Percentiles rank a stretch among this genome's conserved stretches.
phyloP scores from a whole-genome alignment of 2,329 filamentous ascomycete genomes.

The Ploettnerulaceae sp. region DNA sequence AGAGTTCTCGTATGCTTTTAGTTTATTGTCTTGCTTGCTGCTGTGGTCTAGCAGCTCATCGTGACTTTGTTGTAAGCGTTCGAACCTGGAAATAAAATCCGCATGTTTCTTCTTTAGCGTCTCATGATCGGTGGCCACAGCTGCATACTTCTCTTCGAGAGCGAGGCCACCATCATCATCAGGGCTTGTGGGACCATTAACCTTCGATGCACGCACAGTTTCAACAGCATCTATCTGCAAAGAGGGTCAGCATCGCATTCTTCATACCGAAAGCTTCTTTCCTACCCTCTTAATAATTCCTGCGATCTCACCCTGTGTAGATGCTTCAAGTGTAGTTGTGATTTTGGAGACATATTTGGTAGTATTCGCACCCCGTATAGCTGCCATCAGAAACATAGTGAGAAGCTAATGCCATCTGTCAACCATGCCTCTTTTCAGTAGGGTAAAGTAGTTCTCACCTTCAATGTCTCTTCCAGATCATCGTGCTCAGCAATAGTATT shows the following conservation, averaged over 20 bases:
- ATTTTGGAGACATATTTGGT: conserved; percentile 48
- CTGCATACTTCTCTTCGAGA: conserved; percentile 45
- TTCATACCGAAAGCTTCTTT: background rate
- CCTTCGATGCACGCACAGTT: background rate
- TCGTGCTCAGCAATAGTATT: conserved; percentile 54
- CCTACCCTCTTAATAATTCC: conserved; percentile 29
- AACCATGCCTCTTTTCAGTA: conserved; percentile 15
- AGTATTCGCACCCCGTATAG: conserved; percentile 54
- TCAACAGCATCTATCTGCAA: conserved; percentile 5
- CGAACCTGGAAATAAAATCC: conserved; percentile 54
- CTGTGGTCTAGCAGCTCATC: conserved; percentile 53
- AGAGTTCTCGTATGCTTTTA: conserved; percentile 31
- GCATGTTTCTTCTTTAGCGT: conserved; percentile 52
- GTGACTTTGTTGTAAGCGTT: conserved; percentile 56
- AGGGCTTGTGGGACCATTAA: background rate
- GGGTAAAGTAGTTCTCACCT: conserved; percentile 38
- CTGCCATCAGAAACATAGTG: conserved; percentile 58
- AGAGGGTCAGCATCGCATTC: background rate
- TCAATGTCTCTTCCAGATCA: conserved; percentile 48
- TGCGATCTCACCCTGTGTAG: conserved; percentile 39
- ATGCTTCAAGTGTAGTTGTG: conserved; percentile 38
- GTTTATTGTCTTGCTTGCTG: conserved; percentile 50
- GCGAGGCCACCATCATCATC: conserved; percentile 32
- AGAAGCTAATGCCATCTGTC: conserved; percentile 46
- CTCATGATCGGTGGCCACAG: conserved; percentile 44